These are phyloP conservation scores for Biscutella laevigata DNA, from an alignment of 441 rosid species.

Conservation along the genomic window DNA sequence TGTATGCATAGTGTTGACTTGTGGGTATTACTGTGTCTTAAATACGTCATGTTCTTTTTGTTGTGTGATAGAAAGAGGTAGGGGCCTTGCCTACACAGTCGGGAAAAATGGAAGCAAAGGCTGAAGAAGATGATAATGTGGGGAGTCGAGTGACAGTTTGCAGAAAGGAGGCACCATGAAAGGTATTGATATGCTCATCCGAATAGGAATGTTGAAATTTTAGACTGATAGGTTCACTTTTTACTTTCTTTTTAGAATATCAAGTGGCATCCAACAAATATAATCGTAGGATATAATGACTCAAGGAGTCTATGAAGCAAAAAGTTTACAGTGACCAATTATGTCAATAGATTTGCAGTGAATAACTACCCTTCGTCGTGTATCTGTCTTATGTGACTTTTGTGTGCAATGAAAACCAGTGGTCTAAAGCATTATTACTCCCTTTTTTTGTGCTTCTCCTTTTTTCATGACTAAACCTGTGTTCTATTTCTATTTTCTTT, in stretches of 20 bases:
- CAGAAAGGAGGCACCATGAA: conserved; percentile 33
- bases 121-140: conserved; percentile 19
- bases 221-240: conserved; percentile 19
- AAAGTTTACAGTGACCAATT: conserved; percentile 26
- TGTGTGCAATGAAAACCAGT: conserved; percentile 29
- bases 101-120: conserved; percentile 15
- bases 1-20: conserved; percentile 6
- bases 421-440: conserved; percentile 26
- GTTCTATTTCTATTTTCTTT: conserved; percentile 14
- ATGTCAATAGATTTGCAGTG: conserved; percentile 24
- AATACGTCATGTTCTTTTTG: conserved; percentile 5
- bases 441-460: conserved; percentile 11
- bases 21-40: conserved; percentile 1
- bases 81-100: conserved; percentile 36
- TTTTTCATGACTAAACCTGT: conserved; percentile 16
- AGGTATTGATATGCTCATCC: conserved; percentile 18
- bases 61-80: conserved; percentile 28
- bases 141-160: conserved; percentile 37
- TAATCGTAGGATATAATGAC: conserved; percentile 30
- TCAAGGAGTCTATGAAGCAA: conserved; percentile 21
- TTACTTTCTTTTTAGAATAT: conserved; percentile 14
- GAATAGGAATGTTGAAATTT: conserved; percentile 23
- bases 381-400: conserved; percentile 26
- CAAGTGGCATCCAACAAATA: conserved; percentile 25
- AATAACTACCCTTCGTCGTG: conserved; percentile 33